Conservation (phyloP, 768 basidiomycete genomes). For the Leccinum incarnatum region DNA sequence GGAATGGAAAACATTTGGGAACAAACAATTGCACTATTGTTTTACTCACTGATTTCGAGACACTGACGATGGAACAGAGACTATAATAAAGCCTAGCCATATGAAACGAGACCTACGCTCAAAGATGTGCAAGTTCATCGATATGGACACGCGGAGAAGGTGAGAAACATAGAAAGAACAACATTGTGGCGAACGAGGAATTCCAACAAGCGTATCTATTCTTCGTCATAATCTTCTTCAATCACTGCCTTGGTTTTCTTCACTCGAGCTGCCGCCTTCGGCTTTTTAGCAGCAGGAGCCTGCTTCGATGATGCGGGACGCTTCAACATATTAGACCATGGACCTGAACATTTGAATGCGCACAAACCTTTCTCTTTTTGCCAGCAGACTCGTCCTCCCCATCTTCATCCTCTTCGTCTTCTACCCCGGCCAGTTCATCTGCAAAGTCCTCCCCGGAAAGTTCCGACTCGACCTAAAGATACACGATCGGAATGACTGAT, state of each 20-base stretch:
- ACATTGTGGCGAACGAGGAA: neutral
- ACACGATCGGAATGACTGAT: neutral
- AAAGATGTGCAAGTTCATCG: slow-evolving; percentile 10
- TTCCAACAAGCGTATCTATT: slow-evolving; percentile 14
- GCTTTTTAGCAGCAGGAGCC: slow-evolving; percentile 41
- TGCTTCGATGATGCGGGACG: slow-evolving; percentile 45
- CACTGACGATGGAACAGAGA: neutral
- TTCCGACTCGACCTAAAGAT: slow-evolving; percentile 33
- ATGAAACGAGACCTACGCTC: slow-evolving; percentile 5
- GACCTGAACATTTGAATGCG: neutral
- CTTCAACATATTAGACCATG: slow-evolving; percentile 25
- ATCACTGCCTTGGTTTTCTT: slow-evolving; percentile 46
- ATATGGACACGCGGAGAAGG: neutral
- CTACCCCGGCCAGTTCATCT: slow-evolving; percentile 43
- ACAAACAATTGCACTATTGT: neutral
- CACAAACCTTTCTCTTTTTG: slow-evolving; percentile 72
- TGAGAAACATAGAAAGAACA: slow-evolving; percentile 8
- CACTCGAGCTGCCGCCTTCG: slow-evolving; percentile 27
- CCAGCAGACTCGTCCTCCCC: slow-evolving; percentile 33
- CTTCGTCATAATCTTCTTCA: slow-evolving; percentile 41
- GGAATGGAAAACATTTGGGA: neutral
- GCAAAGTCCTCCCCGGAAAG: slow-evolving; percentile 48
- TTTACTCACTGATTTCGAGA: neutral
- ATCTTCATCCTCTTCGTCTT: slow-evolving; percentile 47
- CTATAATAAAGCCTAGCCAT: slow-evolving; percentile 4